Evolutionary conservation across 768 basidiomycete genomes (phyloP).

Genomic region (Leccinum sublutescens): DNA sequence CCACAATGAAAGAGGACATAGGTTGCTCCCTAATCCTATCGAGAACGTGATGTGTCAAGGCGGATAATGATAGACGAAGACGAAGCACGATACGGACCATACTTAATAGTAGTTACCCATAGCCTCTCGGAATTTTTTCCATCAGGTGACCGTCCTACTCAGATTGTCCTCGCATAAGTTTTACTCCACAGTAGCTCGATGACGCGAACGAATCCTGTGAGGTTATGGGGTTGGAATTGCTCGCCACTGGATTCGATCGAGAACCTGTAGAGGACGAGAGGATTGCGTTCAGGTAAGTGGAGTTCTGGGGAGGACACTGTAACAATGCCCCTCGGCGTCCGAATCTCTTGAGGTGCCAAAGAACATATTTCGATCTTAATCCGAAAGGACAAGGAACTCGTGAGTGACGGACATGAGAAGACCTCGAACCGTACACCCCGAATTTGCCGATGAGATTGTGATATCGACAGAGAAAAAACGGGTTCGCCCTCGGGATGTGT

Average conservation of each 20-base stretch:
- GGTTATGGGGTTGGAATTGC: slow-evolving; percentile 12
- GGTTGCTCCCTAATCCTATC: background rate
- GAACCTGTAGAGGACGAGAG: slow-evolving; percentile 17
- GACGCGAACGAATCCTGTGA: slow-evolving; percentile 8
- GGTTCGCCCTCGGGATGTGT: slow-evolving; percentile 9
- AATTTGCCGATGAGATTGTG: slow-evolving; percentile 5
- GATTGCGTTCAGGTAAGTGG: background rate
- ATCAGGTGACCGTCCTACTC: background rate
- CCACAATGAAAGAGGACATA: background rate
- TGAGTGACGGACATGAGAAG: slow-evolving; percentile 1
- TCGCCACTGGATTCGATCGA: slow-evolving; percentile 1
- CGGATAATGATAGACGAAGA: background rate
- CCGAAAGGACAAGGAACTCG: slow-evolving; percentile 18
- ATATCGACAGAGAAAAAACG: slow-evolving; percentile 17
- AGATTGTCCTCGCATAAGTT: background rate
- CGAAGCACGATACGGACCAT: background rate
- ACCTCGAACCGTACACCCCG: background rate
- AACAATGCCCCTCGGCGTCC: slow-evolving; percentile 17
- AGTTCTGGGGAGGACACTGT: slow-evolving; percentile 5
- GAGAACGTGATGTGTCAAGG: background rate
- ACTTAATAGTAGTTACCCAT: background rate
- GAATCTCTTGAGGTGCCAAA: slow-evolving; percentile 11
- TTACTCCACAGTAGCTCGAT: background rate
- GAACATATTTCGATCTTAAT: background rate
- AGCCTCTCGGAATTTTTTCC: background rate